A percentile compares a stretch with the other conserved stretches of the same genome.
Conservation (phyloP, 352 stramenopile species). For the Pythium phragmitis region DNA sequence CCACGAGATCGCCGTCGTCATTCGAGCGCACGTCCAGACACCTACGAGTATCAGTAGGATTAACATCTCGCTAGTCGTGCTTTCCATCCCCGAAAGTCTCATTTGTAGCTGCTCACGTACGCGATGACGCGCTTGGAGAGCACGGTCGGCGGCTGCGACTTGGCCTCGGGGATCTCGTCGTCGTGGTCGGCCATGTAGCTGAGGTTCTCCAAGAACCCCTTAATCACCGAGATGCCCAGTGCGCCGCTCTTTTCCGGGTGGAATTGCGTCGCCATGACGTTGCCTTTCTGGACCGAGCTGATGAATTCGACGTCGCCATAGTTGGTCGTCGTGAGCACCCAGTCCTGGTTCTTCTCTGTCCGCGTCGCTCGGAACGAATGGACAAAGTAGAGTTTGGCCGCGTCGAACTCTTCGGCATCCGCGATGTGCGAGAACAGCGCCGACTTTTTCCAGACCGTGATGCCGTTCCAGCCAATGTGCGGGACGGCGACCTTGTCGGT, state of each 20-base stretch:
- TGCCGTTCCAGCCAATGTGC: slow-evolving; percentile 98
- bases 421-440: slow-evolving; percentile 57
- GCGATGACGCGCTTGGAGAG: slow-evolving; percentile 96
- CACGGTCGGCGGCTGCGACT: slow-evolving; percentile 47
- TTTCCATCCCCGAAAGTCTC: neutral
- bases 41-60: slow-evolving; percentile 28
- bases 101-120: slow-evolving; percentile 33
- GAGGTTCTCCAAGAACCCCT: slow-evolving; percentile 90
- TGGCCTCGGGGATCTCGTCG: slow-evolving; percentile 31
- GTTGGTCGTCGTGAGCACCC: slow-evolving; percentile 94
- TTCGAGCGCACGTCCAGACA: slow-evolving; percentile 97
- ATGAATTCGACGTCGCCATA: slow-evolving; percentile 95
- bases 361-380: slow-evolving; percentile 93
- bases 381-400: slow-evolving; percentile 95
- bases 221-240: slow-evolving; percentile 91
- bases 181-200: slow-evolving; percentile 48
- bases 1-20: slow-evolving; percentile 95
- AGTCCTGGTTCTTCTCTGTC: slow-evolving; percentile 81
- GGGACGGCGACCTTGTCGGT: slow-evolving; percentile 85
- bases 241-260: slow-evolving; percentile 97
- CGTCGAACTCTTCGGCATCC: slow-evolving; percentile 29
- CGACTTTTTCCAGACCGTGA: slow-evolving; percentile 89
- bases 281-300: slow-evolving; percentile 93
- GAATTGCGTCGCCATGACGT: slow-evolving; percentile 98
- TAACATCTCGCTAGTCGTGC: neutral